Evolutionary conservation across 1,284 basidiomycete species (phyloP), one percentile per base, ranked within the genome.

Genomic region (Kwoniella shivajii): DNA sequence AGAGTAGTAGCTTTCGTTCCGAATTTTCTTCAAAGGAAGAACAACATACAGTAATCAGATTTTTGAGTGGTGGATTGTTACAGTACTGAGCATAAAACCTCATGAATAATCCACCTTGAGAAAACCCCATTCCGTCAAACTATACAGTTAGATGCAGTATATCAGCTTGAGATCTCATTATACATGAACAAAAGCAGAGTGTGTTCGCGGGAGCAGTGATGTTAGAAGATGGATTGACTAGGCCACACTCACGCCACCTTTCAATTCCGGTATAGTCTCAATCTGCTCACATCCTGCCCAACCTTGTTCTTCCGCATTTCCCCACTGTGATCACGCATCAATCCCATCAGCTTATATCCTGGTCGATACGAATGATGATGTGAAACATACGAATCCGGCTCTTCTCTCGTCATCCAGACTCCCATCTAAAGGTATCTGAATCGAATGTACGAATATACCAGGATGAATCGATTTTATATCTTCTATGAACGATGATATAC

Each of bases 91-190:
- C 86, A 64, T 94, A 93, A 30, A 88, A 92, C 13, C 95, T 85
- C 38, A 98, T 82, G 76, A 97, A 94, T 66, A 96, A 90, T 1
- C 95, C 94, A 33, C 90, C 92, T 83, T 96, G 92, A 1, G 90
- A 92, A 76, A 96, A 89, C 0, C 93, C 93, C 54, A 96, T 88
- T 2, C 88, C 93, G 74, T 96, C 90, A 68, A 94, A 95, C 14
- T 75, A 56, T 5, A 27, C n/a, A n/a, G n/a, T n/a, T n/a, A n/a
- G n/a, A 16, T 51, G 26, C 30, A 33, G 26, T 31, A 10, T 34
- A 46, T 50, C 16, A 20, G 18, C 18, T 27, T 20, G 2, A 16
- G 1, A 10, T 10, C 37, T 14, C 13, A 38, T 38, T 38, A 6
- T 6, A 10, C 7, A 10, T 22, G 30, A 18, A 34, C n/a, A 6